phyloP scores from a whole-genome alignment of 768 basidiomycete genomes.

The Exidia glandulosa region DNA sequence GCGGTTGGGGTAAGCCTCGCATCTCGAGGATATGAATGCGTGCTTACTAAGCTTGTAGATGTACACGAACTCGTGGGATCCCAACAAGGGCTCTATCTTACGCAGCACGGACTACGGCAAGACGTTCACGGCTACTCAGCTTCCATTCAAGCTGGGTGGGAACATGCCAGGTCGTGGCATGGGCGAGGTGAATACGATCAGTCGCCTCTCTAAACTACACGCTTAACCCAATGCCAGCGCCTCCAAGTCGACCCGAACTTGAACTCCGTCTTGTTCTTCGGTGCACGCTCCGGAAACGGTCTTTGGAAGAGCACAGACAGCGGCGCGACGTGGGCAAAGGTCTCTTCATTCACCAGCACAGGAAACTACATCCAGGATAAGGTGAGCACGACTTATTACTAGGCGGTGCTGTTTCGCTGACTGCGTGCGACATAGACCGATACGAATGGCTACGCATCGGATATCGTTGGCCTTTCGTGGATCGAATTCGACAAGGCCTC shows the following conservation, averaged over 20 bases:
- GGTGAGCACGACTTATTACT: too few relatives aligned
- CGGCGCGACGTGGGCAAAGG: conserved; percentile 47
- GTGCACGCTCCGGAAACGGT: conserved; percentile 52
- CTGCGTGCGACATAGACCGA: conserved; percentile 43
- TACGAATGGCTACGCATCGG: conserved; percentile 28
- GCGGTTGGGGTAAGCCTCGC: conserved; percentile 13
- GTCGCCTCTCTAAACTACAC: neutral
- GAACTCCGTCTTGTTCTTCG: conserved; percentile 52
- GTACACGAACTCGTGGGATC: conserved; percentile 41
- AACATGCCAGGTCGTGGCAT: conserved; percentile 63
- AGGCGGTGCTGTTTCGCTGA: too few relatives aligned
- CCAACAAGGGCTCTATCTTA: conserved; percentile 52
- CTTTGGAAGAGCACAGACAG: conserved; percentile 56
- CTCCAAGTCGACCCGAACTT: conserved; percentile 52
- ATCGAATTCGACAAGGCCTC: conserved; percentile 53
- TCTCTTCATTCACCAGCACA: conserved; percentile 45
- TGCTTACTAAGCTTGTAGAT: conserved; percentile 9
- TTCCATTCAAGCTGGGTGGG: conserved; percentile 54
- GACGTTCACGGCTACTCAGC: conserved; percentile 38
- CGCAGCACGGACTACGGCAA: conserved; percentile 47
- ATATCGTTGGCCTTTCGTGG: conserved; percentile 39
- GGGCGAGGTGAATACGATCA: conserved; percentile 24
- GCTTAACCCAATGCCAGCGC: conserved; percentile 29
- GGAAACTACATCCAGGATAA: conserved; percentile 28
- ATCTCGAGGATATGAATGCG: too few relatives aligned